These are phyloP conservation scores for Lasiodiplodia theobromae DNA, from an alignment of 2,329 filamentous ascomycete genomes.

Conservation along the genomic window DNA sequence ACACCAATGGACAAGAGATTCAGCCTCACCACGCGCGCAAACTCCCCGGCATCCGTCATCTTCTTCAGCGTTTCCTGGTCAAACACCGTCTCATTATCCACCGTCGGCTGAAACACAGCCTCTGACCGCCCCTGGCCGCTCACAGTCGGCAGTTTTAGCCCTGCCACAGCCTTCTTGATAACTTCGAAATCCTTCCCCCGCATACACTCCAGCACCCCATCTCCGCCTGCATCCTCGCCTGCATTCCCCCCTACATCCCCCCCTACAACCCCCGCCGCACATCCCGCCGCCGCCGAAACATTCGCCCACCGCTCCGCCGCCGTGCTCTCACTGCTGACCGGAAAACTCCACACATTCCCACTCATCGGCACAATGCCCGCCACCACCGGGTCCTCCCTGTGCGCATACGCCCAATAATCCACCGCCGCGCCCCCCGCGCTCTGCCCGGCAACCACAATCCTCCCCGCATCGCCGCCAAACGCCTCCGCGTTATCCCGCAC, in stretches of 20 bases:
- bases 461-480: slow-evolving; percentile 55
- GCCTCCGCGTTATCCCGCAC: slow-evolving; percentile 51
- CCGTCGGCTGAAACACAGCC: slow-evolving; percentile 32
- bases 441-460: slow-evolving; percentile 46
- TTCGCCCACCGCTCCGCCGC: slow-evolving; percentile 41
- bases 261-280: slow-evolving; percentile 33
- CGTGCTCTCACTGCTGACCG: slow-evolving; percentile 16
- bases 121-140: slow-evolving; percentile 30
- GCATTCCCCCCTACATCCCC: no score
- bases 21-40: slow-evolving; percentile 3
- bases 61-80: not conserved
- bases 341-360: slow-evolving; percentile 51
- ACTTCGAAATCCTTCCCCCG: slow-evolving; percentile 37
- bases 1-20: not conserved
- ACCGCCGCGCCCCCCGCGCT: slow-evolving; percentile 33
- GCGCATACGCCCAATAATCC: slow-evolving; percentile 60
- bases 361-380: slow-evolving; percentile 57
- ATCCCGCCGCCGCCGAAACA: slow-evolving; percentile 48
- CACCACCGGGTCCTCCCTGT: slow-evolving; percentile 57
- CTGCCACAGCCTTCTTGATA: slow-evolving; percentile 38
- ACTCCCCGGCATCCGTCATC: not conserved
- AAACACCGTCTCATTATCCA: not conserved
- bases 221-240: slow-evolving; percentile 10
- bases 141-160: slow-evolving; percentile 35
- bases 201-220: slow-evolving; percentile 47